A percentile compares a stretch with the other conserved stretches of the same genome.
These are phyloP conservation scores for Schoenoplectus triqueter DNA, from an alignment of 202 grass and related monocot genomes.

Conservation along the genomic window DNA sequence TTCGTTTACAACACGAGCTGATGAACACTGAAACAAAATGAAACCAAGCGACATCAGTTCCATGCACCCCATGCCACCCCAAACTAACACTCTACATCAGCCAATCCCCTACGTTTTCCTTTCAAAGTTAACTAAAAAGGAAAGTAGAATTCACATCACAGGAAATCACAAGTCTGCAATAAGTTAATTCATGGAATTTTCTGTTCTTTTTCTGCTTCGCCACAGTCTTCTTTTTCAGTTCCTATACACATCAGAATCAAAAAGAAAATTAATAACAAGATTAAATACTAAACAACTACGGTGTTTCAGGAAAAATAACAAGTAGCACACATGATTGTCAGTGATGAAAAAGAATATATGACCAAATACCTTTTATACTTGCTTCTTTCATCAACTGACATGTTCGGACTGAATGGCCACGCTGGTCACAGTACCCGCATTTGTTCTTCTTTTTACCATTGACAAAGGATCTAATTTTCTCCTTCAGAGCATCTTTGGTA, in stretches of 20 bases:
- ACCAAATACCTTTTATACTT: conserved; percentile 15
- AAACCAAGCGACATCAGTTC: conserved; percentile 1
- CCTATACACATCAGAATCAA: background rate
- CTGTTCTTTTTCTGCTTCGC: background rate
- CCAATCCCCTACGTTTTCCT: background rate
- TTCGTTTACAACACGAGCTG: conserved; percentile 16
- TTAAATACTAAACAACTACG: conserved; percentile 3
- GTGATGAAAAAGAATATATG: background rate
- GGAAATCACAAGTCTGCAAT: conserved; percentile 17
- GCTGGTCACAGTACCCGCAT: conserved; percentile 25
- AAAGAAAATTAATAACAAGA: background rate
- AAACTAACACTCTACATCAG: conserved; percentile 9
- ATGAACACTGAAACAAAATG: background rate
- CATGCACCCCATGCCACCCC: background rate
- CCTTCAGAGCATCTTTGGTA: background rate
- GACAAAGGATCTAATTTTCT: conserved; percentile 13
- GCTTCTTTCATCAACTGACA: conserved; percentile 21
- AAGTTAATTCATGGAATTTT: conserved; percentile 9
- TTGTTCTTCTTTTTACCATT: conserved; percentile 23
- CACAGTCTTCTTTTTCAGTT: background rate
- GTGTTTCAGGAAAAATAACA: background rate
- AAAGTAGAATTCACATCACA: background rate
- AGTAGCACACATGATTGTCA: background rate
- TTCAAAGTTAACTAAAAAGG: background rate
- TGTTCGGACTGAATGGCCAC: conserved; percentile 32